A percentile compares a stretch with the other conserved stretches of the same genome.
Evolutionary conservation across 2,329 filamentous ascomycete genomes (phyloP).

Genomic region (Blastomyces parvus): DNA sequence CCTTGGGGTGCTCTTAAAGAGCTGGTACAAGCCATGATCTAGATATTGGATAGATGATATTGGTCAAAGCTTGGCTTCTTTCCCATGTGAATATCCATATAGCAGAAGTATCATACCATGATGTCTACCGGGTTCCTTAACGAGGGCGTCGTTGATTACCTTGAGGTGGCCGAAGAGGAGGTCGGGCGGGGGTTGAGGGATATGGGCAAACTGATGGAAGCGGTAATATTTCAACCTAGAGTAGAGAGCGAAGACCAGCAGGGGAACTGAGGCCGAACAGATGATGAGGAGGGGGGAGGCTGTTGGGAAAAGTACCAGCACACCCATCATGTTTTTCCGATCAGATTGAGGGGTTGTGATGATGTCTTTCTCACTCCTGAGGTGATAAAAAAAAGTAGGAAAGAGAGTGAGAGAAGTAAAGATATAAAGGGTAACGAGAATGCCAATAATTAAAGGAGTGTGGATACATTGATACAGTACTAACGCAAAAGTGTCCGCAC

Average conservation of each 20-base stretch:
- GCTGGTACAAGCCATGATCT: neutral
- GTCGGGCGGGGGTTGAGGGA: neutral
- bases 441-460: too few species aligned
- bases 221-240: neutral
- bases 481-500: too few species aligned
- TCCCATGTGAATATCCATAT: neutral
- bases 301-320: neutral
- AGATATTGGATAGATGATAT: neutral
- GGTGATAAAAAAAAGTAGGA: too few species aligned
- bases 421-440: too few species aligned
- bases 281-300: neutral
- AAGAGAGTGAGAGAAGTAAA: too few species aligned
- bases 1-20: neutral
- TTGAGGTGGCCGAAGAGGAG: slow-evolving; percentile 1
- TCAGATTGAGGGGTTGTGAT: neutral
- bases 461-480: too few species aligned
- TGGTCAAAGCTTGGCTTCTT: neutral
- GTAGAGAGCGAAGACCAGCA: neutral
- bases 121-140: neutral
- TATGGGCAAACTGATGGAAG: neutral
- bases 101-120: neutral
- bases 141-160: neutral
- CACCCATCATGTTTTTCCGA: neutral
- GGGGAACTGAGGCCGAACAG: neutral
- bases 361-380: neutral